Conservation (phyloP, 2,329 filamentous ascomycete genomes). For the Chaetothyriales sp. region DNA sequence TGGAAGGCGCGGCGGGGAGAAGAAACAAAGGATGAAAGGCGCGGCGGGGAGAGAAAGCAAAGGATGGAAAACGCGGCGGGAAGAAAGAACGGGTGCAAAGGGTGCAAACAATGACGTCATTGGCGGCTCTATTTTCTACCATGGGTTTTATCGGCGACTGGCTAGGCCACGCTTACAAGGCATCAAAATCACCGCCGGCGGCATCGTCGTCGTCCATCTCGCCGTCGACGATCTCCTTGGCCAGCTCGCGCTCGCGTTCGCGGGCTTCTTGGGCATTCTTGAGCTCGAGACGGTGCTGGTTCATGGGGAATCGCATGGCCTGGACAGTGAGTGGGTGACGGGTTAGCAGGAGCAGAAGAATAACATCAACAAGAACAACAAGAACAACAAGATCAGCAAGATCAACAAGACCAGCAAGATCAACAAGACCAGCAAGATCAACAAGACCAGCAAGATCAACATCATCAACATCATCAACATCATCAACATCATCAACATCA, state of each 20-base stretch:
- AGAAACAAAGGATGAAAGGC: too few species aligned
- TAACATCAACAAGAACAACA: neutral
- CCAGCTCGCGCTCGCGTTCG: conserved; percentile 89
- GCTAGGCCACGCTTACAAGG: conserved; percentile 47
- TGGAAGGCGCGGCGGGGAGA: too few species aligned
- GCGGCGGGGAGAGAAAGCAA: too few species aligned
- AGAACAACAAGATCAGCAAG: neutral
- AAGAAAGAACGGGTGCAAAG: neutral
- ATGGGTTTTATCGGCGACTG: neutral
- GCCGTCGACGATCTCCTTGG: conserved; percentile 96
- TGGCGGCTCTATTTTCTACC: neutral
- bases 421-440: neutral
- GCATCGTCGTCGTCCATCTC: conserved; percentile 95
- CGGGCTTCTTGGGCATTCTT: conserved; percentile 98
- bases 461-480: neutral
- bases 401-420: neutral
- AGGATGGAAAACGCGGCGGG: neutral
- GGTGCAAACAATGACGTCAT: neutral
- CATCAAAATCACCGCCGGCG: conserved; percentile 77
- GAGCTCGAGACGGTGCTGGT: conserved; percentile 90
- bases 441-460: neutral
- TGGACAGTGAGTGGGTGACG: conserved; percentile 30
- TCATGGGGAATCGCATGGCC: conserved; percentile 99
- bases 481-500: neutral
- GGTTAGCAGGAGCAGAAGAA: neutral